Evolutionary conservation across 139 green algal genomes (phyloP), one percentile per base, ranked within the genome.

Genomic region (Micractinium sp.): DNA sequence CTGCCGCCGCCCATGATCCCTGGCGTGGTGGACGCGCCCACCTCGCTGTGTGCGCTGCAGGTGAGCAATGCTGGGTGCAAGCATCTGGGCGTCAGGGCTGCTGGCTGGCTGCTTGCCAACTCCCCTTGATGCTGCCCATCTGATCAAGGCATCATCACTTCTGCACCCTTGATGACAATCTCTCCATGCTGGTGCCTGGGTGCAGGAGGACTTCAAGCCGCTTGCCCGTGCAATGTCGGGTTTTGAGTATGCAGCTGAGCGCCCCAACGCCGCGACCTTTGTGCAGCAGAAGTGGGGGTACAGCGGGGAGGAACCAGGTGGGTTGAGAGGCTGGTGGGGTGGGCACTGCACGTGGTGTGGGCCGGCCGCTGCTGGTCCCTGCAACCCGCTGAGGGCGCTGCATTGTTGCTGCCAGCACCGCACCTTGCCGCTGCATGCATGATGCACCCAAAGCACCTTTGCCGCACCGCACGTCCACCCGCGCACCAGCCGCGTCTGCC

Each of bases 261-360:
- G 61, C 9, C 82, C 82, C 29, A 35, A 63, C 22, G 36, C 9
- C 22, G 12, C 61, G 22, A 86, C 82, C 3, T 86, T 86, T 86
- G 82, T 76, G 35, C 47, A 76, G 60, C 82, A 86, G 27, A 85
- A 85, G 78, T 84, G 78, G 78, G 78, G 78, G 0, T 84, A 84
- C 41, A 47, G 78, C 13, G 47, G 41, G 1, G 78, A 67, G 41
- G n/a, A 22, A 0, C 78, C 41, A 36, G 78, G 78, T 84, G 78
- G 41, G 78, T 5, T 67, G 63, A 5, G 47, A 56, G 47, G 47
- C 47, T 56, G 47, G 47, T 9, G 7, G 47, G n/a, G 9, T 9
- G 47, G 14, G 71, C 31, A 77, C 14, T 56, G 31, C 29, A 1
- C 33, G 31, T 38, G 18, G 33, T 16, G 36, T 0, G 0, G 35